phyloP scores from a whole-genome alignment of 2,329 filamentous ascomycete species.

The Passalora sequoiae region DNA sequence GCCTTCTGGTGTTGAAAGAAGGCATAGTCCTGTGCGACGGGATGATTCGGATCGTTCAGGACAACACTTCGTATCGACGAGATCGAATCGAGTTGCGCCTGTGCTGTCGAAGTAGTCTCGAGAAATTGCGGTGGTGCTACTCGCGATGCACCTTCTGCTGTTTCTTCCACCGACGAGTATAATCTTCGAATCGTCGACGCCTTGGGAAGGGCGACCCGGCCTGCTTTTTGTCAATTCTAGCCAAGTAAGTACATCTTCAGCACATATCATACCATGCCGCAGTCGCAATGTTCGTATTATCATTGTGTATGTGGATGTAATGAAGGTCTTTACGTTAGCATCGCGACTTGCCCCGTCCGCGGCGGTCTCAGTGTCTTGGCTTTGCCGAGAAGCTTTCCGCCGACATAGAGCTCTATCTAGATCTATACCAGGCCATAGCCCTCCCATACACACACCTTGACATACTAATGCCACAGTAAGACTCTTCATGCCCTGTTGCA shows the following conservation, averaged over 20 bases:
- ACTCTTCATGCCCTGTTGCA: conserved; percentile 26
- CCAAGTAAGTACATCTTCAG: too few relatives aligned
- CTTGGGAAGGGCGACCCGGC: conserved; percentile 37
- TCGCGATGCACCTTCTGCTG: conserved; percentile 13
- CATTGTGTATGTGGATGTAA: conserved; percentile 31
- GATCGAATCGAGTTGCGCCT: conserved; percentile 8
- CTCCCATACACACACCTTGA: background rate
- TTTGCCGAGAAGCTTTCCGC: too few relatives aligned
- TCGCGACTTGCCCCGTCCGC: too few relatives aligned
- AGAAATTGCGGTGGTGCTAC: conserved; percentile 1
- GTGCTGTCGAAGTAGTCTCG: background rate
- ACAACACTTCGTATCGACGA: conserved; percentile 29
- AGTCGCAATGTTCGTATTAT: conserved; percentile 40
- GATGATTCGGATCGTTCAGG: conserved; percentile 32
- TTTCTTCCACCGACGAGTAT: conserved; percentile 33
- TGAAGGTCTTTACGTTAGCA: too few relatives aligned
- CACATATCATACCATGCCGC: conserved; percentile 39
- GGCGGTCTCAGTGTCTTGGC: too few relatives aligned
- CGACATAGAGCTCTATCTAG: background rate
- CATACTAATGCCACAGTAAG: conserved; percentile 6
- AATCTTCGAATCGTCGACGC: conserved; percentile 29
- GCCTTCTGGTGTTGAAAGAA: conserved; percentile 40
- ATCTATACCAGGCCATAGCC: background rate
- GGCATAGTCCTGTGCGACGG: conserved; percentile 39
- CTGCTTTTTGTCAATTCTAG: conserved; percentile 27